Conservation (phyloP, 2,329 filamentous ascomycete genomes). For the Sclerotinia minor region DNA sequence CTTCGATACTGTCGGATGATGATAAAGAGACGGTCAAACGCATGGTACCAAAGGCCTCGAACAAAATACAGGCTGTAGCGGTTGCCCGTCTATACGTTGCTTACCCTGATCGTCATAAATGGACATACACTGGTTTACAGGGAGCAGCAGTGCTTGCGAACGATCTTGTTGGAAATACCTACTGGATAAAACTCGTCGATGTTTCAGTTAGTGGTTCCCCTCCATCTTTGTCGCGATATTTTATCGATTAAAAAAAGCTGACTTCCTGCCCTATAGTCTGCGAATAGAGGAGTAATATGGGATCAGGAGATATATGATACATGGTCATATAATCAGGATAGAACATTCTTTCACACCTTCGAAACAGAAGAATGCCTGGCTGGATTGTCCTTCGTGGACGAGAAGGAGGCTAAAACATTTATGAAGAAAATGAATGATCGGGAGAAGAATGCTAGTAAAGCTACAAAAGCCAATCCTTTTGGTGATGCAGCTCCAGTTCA, state of each 20-base stretch:
- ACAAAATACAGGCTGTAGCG: constrained; percentile 96
- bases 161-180: constrained; percentile 91
- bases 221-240: not conserved
- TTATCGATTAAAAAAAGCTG: constrained; percentile 26
- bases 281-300: constrained; percentile 85
- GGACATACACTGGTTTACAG: constrained; percentile 92
- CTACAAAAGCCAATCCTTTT: constrained; percentile 77
- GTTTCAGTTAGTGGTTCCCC: constrained; percentile 68
- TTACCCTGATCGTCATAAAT: constrained; percentile 80
- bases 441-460: constrained; percentile 92
- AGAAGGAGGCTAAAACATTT: constrained; percentile 96
- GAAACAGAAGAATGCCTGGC: constrained; percentile 91
- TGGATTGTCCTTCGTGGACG: constrained; percentile 88
- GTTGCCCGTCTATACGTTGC: constrained; percentile 93
- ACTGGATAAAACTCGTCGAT: constrained; percentile 97
- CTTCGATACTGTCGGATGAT: constrained; percentile 72
- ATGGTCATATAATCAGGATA: constrained; percentile 94
- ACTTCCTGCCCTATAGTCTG: constrained; percentile 58
- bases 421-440: constrained; percentile 96
- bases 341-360: constrained; percentile 96
- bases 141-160: constrained; percentile 90
- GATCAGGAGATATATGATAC: constrained; percentile 97
- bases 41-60: constrained; percentile 86
- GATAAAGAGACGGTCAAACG: constrained; percentile 97
- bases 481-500: constrained; percentile 48